Conservation (phyloP, 495 filamentous ascomycete species). For the Neurospora tetraspora region DNA sequence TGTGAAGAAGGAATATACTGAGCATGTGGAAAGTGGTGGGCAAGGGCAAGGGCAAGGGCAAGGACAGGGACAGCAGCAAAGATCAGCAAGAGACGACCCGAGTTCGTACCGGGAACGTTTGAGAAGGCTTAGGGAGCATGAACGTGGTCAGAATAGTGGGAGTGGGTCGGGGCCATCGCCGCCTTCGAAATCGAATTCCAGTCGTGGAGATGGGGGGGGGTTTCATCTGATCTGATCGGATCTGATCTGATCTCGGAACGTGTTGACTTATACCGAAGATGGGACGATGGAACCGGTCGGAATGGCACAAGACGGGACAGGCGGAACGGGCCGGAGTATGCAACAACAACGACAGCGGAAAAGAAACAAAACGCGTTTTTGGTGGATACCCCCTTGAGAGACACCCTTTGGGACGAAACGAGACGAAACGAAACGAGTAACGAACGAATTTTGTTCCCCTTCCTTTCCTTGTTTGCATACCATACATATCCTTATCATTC, state of each 20-base stretch:
- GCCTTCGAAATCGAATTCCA: background rate
- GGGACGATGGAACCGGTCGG: background rate
- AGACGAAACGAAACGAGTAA: background rate
- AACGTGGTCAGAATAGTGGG: background rate
- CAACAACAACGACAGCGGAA: background rate
- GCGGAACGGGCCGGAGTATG: background rate
- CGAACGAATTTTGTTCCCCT: background rate
- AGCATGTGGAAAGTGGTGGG: background rate
- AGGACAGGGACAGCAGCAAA: background rate
- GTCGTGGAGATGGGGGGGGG: background rate
- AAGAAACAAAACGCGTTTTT: background rate
- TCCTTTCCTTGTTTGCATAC: background rate
- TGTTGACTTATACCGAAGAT: background rate
- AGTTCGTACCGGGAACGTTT: background rate
- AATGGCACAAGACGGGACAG: background rate
- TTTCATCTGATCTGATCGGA: background rate
- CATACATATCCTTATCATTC: background rate
- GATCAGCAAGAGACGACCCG: background rate
- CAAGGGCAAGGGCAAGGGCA: background rate
- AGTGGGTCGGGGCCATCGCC: background rate
- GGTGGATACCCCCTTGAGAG: background rate
- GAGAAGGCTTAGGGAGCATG: background rate
- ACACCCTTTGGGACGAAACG: background rate
- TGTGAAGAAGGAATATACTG: background rate
- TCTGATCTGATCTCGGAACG: background rate